These are phyloP conservation scores for Elongisporangium undulatum DNA, from an alignment of 352 stramenopile species.

Conservation along the genomic window DNA sequence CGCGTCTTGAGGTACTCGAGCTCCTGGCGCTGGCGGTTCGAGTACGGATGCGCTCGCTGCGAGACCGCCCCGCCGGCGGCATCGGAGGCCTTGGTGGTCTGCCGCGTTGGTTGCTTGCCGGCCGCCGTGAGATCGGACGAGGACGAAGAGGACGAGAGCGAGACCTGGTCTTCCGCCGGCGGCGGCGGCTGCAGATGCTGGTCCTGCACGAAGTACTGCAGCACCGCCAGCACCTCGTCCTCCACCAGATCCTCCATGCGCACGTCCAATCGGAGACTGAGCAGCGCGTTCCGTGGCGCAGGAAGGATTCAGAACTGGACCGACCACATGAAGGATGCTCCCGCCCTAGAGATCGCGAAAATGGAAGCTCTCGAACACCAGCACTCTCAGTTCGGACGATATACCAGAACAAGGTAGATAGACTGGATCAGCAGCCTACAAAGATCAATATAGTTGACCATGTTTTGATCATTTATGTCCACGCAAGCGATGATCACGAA, in stretches of 20 bases:
- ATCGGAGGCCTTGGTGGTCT: constrained; percentile 1
- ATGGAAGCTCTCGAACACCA: neutral
- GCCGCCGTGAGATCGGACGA: neutral
- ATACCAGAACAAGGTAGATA: too few relatives aligned
- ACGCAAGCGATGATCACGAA: neutral
- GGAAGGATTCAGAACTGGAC: neutral
- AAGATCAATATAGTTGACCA: neutral
- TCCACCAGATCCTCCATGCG: constrained; percentile 2
- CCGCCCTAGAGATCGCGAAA: neutral
- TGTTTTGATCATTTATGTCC: neutral
- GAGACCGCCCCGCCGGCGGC: neutral
- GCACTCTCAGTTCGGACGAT: neutral
- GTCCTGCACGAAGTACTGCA: constrained; percentile 11
- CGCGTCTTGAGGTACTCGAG: constrained; percentile 32
- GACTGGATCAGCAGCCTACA: too few relatives aligned
- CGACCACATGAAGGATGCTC: neutral
- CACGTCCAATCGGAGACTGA: neutral
- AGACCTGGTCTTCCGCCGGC: neutral
- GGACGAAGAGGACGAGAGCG: neutral
- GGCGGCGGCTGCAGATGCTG: constrained; percentile 1
- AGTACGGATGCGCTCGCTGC: neutral
- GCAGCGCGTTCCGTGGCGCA: too few relatives aligned
- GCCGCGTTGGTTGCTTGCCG: neutral
- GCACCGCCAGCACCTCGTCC: constrained; percentile 6
- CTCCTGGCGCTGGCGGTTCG: constrained; percentile 14